Evolutionary conservation across 495 filamentous ascomycete species (phyloP).

Genomic region (Aspergillus incahuasiensis): DNA sequence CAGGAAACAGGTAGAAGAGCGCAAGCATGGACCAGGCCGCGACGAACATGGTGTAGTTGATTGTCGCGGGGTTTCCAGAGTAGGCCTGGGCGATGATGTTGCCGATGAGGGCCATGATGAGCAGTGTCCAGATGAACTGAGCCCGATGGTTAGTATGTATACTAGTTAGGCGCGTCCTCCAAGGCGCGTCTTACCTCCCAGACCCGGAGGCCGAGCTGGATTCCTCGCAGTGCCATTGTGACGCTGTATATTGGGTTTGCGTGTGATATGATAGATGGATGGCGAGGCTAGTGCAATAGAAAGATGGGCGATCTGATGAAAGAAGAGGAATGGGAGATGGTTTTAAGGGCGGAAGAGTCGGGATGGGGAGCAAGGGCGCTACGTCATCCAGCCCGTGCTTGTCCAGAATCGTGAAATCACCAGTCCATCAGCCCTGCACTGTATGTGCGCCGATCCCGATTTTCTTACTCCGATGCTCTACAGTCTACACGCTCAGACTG

Average conservation of each 20-base stretch:
- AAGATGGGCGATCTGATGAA: not conserved
- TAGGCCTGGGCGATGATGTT: conserved; percentile 59
- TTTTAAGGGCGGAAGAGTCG: conserved; percentile 4
- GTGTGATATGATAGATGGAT: not conserved
- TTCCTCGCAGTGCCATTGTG: conserved; percentile 28
- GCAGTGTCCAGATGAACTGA: conserved; percentile 64
- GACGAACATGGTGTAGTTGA: conserved; percentile 65
- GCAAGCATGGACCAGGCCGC: conserved; percentile 61
- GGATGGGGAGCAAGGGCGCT: not conserved
- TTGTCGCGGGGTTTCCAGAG: conserved; percentile 47
- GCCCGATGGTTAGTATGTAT: conserved; percentile 6
- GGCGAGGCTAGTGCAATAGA: not conserved
- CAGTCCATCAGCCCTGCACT: not conserved
- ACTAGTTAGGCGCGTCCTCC: not conserved
- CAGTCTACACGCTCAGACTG: too few species aligned
- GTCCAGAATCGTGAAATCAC: conserved; percentile 9
- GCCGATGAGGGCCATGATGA: conserved; percentile 62
- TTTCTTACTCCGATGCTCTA: too few species aligned
- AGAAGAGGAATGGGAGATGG: not conserved
- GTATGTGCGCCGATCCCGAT: too few species aligned
- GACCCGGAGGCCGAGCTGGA: conserved; percentile 33
- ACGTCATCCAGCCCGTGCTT: not conserved
- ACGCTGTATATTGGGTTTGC: not conserved
- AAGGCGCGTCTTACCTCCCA: conserved; percentile 33
- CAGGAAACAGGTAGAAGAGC: conserved; percentile 57